Evolutionary conservation across 129 eudicot genomes (phyloP).

Genomic region (Centella asiatica): DNA sequence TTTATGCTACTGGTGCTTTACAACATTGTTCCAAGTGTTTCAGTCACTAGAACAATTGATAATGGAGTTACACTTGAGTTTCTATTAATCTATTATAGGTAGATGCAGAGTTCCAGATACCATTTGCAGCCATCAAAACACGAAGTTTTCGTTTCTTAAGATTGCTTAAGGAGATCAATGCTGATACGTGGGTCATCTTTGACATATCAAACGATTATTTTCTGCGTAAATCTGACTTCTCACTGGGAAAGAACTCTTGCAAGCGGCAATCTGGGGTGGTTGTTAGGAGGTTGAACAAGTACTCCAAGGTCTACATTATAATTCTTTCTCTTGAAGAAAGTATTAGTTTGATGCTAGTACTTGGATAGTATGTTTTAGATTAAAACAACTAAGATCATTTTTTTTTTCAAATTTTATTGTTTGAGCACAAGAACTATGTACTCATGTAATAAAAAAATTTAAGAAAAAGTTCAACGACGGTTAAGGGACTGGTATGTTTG

Average conservation of each 20-base stretch:
- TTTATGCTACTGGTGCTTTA: background rate
- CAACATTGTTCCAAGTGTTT: background rate
- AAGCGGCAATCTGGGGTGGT: background rate
- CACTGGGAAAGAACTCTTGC: background rate
- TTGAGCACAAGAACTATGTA: background rate
- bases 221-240: background rate
- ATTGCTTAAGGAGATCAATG: background rate
- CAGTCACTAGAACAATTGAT: background rate
- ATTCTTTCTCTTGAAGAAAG: background rate
- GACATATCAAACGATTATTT: background rate
- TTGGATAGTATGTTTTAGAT: background rate
- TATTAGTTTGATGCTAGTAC: background rate
- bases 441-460: too few species aligned
- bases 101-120: background rate
- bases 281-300: background rate
- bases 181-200: background rate
- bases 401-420: background rate
- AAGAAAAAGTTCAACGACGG: background rate
- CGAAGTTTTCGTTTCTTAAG: background rate
- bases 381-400: background rate
- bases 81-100: background rate
- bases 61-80: background rate
- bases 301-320: background rate
- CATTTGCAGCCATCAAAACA: background rate
- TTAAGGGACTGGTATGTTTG: background rate